Evolutionary conservation across 306 rosid species (phyloP).

Genomic region (Trifolium dubium): DNA sequence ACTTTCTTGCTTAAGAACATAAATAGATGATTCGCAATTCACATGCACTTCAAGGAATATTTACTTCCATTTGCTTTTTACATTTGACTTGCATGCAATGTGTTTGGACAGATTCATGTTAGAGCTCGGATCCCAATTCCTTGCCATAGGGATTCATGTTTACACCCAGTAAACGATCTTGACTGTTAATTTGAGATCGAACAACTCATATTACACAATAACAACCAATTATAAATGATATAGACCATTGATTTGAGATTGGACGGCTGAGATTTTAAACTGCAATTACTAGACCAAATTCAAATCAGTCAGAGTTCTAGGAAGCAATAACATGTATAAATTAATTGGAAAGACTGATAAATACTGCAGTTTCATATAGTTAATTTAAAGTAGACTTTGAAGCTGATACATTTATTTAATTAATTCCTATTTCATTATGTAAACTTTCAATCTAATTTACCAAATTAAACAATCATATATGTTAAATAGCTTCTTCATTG

Average conservation of each 20-base stretch:
- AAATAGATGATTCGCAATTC: neutral
- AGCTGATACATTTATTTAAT: neutral
- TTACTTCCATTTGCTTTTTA: neutral
- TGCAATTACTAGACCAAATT: neutral
- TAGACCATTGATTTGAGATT: too few species aligned
- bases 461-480: neutral
- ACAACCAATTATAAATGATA: neutral
- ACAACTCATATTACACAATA: neutral
- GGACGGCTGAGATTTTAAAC: neutral
- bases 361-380: neutral
- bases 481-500: neutral
- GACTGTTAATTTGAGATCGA: neutral
- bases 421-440: neutral
- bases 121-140: neutral
- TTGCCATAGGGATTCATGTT: neutral
- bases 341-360: constrained; percentile 10
- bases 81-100: neutral
- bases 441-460: constrained; percentile 14
- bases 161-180: neutral
- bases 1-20: constrained; percentile 19
- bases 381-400: neutral
- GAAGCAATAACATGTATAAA: neutral
- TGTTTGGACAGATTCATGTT: constrained; percentile 2
- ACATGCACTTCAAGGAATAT: constrained; percentile 5
- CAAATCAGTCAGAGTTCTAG: neutral